A percentile compares a stretch with the other conserved stretches of the same genome.
These are phyloP conservation scores for Gaertneriomyces semiglobifer DNA, from an alignment of 192 early-diverging fungal genomes.

Conservation along the genomic window DNA sequence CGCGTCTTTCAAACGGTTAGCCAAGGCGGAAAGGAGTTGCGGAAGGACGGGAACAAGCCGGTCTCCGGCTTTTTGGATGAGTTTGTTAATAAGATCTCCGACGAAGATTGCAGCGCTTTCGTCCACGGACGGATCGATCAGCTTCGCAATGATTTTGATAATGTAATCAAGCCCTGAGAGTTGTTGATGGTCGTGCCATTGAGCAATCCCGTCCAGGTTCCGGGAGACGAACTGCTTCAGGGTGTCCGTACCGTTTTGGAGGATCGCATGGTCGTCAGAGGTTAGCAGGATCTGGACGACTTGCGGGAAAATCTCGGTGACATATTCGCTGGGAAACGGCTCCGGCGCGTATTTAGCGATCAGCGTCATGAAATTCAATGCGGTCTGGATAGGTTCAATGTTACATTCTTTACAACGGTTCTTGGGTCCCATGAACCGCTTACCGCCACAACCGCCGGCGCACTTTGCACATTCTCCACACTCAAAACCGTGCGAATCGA, in stretches of 20 bases:
- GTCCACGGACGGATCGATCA: constrained; percentile 68
- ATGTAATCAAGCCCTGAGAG: constrained; percentile 74
- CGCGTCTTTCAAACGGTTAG: constrained; percentile 66
- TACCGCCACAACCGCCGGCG: constrained; percentile 25
- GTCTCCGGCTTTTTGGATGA: constrained; percentile 78
- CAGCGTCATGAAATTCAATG: constrained; percentile 69
- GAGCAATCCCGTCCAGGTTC: constrained; percentile 67
- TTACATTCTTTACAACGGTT: neutral
- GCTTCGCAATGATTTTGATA: constrained; percentile 74
- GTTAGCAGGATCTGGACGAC: constrained; percentile 72
- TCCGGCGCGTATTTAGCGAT: constrained; percentile 69
- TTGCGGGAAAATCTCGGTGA: constrained; percentile 66
- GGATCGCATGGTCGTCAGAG: constrained; percentile 69
- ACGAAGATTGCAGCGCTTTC: constrained; percentile 86
- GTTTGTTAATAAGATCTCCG: constrained; percentile 80
- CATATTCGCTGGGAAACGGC: constrained; percentile 61
- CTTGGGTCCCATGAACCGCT: neutral
- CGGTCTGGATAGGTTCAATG: constrained; percentile 34
- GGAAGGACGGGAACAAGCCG: constrained; percentile 64
- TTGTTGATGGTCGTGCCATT: constrained; percentile 60
- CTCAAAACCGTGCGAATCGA: constrained; percentile 58
- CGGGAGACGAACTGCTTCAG: constrained; percentile 77
- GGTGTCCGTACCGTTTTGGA: constrained; percentile 85
- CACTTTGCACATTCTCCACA: constrained; percentile 11
- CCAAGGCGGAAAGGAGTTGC: constrained; percentile 74